Percentiles rank a stretch among this genome's conserved stretches.
Evolutionary conservation across 306 rosid species (phyloP).

Genomic region (Rosa rugosa): DNA sequence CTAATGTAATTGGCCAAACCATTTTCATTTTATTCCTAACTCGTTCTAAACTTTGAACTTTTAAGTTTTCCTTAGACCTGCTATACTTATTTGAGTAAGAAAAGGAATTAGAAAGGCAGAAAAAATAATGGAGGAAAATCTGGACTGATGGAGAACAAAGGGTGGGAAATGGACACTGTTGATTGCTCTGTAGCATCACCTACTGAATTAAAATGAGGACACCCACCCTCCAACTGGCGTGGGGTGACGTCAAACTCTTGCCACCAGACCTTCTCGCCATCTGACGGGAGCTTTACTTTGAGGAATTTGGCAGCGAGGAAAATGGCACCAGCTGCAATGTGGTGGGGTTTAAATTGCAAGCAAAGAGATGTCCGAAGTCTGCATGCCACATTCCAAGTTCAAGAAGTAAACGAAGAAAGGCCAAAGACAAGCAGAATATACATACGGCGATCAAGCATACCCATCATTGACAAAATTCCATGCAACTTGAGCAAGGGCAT

Average conservation of each 20-base stretch:
- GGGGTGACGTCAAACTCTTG: conserved; percentile 99
- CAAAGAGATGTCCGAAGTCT: conserved; percentile 98
- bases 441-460: conserved; percentile 51
- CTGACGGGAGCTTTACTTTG: conserved; percentile 96
- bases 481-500: conserved; percentile 99
- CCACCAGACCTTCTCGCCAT: conserved; percentile 99
- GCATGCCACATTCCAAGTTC: conserved; percentile 70
- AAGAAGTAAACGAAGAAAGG: conserved; percentile 45
- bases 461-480: conserved; percentile 99
- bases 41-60: not conserved
- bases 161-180: conserved; percentile 19
- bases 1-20: not conserved
- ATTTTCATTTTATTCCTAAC: not conserved
- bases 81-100: not conserved
- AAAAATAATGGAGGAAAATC: not conserved
- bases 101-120: not conserved
- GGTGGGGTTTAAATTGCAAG: conserved; percentile 98
- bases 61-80: not conserved
- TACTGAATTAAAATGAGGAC: conserved; percentile 47
- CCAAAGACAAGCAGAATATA: conserved; percentile 42
- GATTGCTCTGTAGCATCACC: conserved; percentile 27
- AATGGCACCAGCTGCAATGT: conserved; percentile 99
- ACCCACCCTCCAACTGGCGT: conserved; percentile 99
- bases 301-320: conserved; percentile 99
- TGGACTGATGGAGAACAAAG: not conserved